Evolutionary conservation across 768 basidiomycete species (phyloP), one percentile per base, ranked within the genome.

Genomic region (Neoboletus brunneissimus): DNA sequence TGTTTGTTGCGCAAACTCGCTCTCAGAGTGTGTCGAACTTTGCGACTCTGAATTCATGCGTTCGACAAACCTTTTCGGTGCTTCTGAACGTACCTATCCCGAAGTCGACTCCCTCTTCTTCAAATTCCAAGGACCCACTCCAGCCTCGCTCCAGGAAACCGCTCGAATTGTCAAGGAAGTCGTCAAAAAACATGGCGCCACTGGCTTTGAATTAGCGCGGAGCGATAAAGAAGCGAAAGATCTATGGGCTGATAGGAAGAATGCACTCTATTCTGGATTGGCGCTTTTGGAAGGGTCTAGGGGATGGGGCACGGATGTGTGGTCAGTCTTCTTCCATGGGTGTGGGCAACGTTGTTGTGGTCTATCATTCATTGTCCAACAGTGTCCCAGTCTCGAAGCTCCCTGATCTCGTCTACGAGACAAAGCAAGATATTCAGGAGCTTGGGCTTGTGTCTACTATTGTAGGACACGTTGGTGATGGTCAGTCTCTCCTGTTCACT

Each of bases 381-480:
- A 81, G 77, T 50, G 86, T 89, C 0, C 86, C 86, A 0, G 78
- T 88, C 2, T 86, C 86, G 2, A 81, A 75, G 44, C 77, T 89
- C 7, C 86, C 87, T 2, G 75, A 86, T 41, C 76, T 88, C 9
- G 81, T 88, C 13, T 75, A 78, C 35, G 84, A 87, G 58, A 91
- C 89, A 9, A 86, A 88, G 65, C 76, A 85, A 64, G 91, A 94
- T 62, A 72, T 94, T 2, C 73, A 71, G 1, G 69, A 72, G 27
- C 65, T 78, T 3, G 85, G 85, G 0, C 67, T 95, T 13, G 67
- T 79, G 0, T 85, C 84, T 13, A 80, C 81, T 0, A 83, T 89
- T n/a, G 79, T 89, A 8, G 89, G 88, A 0, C 90, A 91, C 56
- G 88, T 86, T 0, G 89, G 88, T 4, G 89, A 90, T 64, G 88